Conservation (phyloP, 257 asterid genomes). For the Solanum chaucha region DNA sequence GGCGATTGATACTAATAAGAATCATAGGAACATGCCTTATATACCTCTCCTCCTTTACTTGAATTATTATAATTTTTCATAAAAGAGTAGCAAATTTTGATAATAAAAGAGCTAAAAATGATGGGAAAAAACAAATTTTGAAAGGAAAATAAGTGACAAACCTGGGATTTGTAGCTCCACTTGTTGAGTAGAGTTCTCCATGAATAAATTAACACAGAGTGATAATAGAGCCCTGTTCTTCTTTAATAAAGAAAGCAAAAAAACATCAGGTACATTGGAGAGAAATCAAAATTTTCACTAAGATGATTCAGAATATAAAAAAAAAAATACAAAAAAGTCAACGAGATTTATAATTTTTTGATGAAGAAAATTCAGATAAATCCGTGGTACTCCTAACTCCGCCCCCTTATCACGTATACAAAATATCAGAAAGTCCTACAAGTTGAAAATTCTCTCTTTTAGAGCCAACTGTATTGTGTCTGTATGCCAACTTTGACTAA, state of each 20-base stretch:
- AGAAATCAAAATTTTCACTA: neutral
- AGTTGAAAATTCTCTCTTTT: neutral
- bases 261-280: accelerated
- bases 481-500: neutral
- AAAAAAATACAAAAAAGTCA: neutral
- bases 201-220: neutral
- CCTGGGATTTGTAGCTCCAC: conserved; percentile 22
- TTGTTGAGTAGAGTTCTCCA: conserved; percentile 9
- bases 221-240: neutral
- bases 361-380: accelerated
- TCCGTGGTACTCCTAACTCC: neutral
- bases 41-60: neutral
- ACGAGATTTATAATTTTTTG: too few relatives aligned
- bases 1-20: neutral
- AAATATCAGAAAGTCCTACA: neutral
- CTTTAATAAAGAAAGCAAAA: neutral
- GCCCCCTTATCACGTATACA: neutral
- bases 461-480: neutral
- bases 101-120: neutral
- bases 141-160: neutral
- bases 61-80: too few relatives aligned
- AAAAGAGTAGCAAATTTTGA: neutral
- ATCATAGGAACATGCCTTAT: neutral
- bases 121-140: neutral
- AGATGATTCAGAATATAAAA: neutral